These are phyloP conservation scores for Yamadazyma tumulicola DNA, from an alignment of 805 yeast genomes.

Conservation along the genomic window DNA sequence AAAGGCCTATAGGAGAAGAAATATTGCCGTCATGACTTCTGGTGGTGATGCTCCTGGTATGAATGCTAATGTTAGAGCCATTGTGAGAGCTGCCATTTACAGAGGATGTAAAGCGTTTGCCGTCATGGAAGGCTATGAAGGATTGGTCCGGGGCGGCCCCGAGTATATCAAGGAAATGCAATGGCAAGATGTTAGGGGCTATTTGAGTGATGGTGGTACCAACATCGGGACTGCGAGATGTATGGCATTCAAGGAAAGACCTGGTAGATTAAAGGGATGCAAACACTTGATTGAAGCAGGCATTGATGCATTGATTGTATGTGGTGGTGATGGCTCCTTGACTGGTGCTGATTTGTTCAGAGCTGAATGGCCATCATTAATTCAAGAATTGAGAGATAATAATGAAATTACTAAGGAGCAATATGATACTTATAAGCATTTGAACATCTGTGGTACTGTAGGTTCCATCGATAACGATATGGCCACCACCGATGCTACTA, in stretches of 20 bases:
- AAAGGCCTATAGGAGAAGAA: conserved; percentile 30
- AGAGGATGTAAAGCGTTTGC: conserved; percentile 89
- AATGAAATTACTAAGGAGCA: conserved; percentile 57
- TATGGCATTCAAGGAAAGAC: conserved; percentile 76
- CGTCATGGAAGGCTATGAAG: conserved; percentile 92
- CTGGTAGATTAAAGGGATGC: conserved; percentile 81
- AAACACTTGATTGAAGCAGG: conserved; percentile 81
- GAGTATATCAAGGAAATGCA: conserved; percentile 66
- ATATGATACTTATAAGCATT: conserved; percentile 58
- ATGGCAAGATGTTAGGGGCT: conserved; percentile 96
- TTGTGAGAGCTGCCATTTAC: conserved; percentile 86
- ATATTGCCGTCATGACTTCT: conserved; percentile 93
- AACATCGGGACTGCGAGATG: conserved; percentile 95
- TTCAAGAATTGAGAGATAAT: conserved; percentile 61
- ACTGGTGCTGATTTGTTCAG: conserved; percentile 97
- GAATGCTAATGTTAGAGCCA: conserved; percentile 95
- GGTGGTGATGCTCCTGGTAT: conserved; percentile 99
- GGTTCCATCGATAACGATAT: conserved; percentile 98
- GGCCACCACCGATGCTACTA: conserved; percentile 95
- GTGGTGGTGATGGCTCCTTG: conserved; percentile 98
- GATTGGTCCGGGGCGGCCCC: conserved; percentile 83
- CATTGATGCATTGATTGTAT: conserved; percentile 90
- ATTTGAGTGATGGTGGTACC: conserved; percentile 91
- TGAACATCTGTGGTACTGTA: conserved; percentile 89
- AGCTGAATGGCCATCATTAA: conserved; percentile 88